phyloP scores from a whole-genome alignment of 2,329 filamentous ascomycete genomes.

The Colletotrichum lini region DNA sequence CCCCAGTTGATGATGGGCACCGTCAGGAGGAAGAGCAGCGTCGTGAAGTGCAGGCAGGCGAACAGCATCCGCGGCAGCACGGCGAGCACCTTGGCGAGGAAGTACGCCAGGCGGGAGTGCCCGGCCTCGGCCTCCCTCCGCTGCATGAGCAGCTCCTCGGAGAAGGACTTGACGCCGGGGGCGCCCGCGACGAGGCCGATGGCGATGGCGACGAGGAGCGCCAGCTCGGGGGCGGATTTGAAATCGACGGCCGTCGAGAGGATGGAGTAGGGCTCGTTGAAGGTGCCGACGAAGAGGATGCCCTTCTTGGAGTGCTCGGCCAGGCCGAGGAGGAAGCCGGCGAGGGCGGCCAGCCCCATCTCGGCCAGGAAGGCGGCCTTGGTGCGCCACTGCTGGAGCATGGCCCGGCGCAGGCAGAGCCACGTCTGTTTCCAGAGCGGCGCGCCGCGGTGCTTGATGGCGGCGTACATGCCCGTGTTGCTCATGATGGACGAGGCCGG shows the following conservation, averaged over 20 bases:
- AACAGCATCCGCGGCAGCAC: slow-evolving; percentile 66
- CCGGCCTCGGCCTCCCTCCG: slow-evolving; percentile 69
- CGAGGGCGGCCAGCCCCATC: slow-evolving; percentile 65
- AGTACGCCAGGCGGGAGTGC: slow-evolving; percentile 70
- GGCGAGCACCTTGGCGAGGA: slow-evolving; percentile 67
- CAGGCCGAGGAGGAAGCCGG: slow-evolving; percentile 69
- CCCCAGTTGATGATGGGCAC: slow-evolving; percentile 65
- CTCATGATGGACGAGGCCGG: slow-evolving; percentile 52
- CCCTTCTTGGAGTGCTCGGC: slow-evolving; percentile 65
- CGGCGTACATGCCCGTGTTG: slow-evolving; percentile 57
- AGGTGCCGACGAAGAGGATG: slow-evolving; percentile 67
- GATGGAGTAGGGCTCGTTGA: slow-evolving; percentile 63
- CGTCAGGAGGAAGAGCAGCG: slow-evolving; percentile 63
- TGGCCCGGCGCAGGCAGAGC: slow-evolving; percentile 66
- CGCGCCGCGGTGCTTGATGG: slow-evolving; percentile 66
- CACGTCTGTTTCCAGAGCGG: slow-evolving; percentile 63
- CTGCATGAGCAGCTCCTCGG: slow-evolving; percentile 68
- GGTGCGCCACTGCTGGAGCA: slow-evolving; percentile 70
- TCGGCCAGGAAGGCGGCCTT: slow-evolving; percentile 68
- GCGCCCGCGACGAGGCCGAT: slow-evolving; percentile 69
- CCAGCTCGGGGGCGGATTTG: slow-evolving; percentile 64
- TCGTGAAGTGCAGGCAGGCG: slow-evolving; percentile 68
- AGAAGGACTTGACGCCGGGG: slow-evolving; percentile 70
- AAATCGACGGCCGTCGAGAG: slow-evolving; percentile 68
- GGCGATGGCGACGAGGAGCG: slow-evolving; percentile 66